These are phyloP conservation scores for Trichoderma semiorbis DNA, from an alignment of 2,329 filamentous ascomycete genomes.

Conservation along the genomic window DNA sequence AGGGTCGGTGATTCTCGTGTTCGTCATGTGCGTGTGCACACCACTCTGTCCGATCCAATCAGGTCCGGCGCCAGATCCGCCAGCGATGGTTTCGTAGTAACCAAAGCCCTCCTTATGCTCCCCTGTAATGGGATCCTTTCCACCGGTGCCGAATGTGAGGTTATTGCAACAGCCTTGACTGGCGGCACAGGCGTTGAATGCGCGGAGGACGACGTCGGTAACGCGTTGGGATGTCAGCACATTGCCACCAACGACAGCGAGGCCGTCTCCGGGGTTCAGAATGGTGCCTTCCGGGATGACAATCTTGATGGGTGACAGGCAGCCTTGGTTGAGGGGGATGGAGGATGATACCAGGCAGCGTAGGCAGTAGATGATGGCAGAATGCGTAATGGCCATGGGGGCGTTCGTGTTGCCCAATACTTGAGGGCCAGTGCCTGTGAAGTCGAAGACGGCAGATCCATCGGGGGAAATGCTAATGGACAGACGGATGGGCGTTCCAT, in stretches of 20 bases:
- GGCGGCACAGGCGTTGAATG: slow-evolving; percentile 75
- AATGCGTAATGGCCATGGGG: slow-evolving; percentile 33
- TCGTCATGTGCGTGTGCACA: slow-evolving; percentile 84
- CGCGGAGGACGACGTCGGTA: slow-evolving; percentile 77
- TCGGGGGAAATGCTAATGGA: slow-evolving; percentile 70
- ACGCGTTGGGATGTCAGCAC: slow-evolving; percentile 77
- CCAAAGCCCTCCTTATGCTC: slow-evolving; percentile 61
- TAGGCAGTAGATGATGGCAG: slow-evolving; percentile 80
- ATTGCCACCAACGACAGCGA: slow-evolving; percentile 80
- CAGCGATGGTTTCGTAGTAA: slow-evolving; percentile 83
- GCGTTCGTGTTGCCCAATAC: slow-evolving; percentile 35
- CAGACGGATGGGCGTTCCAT: slow-evolving; percentile 74
- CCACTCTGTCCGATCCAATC: slow-evolving; percentile 70
- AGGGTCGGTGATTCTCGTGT: slow-evolving; percentile 77
- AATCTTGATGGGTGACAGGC: slow-evolving; percentile 71
- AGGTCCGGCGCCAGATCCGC: slow-evolving; percentile 70
- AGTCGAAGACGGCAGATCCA: slow-evolving; percentile 69
- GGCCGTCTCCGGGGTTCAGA: slow-evolving; percentile 69
- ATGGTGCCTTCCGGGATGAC: slow-evolving; percentile 69
- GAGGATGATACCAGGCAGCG: slow-evolving; percentile 76
- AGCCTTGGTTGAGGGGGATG: slow-evolving; percentile 85
- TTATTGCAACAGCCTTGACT: slow-evolving; percentile 82
- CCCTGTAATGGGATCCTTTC: slow-evolving; percentile 57
- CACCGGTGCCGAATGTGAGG: slow-evolving; percentile 78
- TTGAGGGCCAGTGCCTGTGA: slow-evolving; percentile 32